Evolutionary conservation across 805 yeast species (phyloP).

Genomic region (Teunomyces aglyptinius): DNA sequence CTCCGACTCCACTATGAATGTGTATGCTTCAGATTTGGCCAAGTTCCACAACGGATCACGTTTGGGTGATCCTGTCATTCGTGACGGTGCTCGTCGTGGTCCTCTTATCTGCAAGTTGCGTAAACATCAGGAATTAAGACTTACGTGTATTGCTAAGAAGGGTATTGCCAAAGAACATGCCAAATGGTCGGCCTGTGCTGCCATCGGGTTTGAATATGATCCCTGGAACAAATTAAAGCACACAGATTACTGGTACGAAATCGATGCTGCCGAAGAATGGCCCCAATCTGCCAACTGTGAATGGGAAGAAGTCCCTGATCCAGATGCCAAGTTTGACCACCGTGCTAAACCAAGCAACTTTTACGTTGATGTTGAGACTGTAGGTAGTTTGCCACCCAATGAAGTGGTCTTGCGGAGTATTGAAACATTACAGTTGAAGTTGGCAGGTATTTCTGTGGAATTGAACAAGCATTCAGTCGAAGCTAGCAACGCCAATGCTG

Average conservation of each 20-base stretch:
- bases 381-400: constrained; percentile 84
- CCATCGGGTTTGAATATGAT: constrained; percentile 94
- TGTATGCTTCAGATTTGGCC: constrained; percentile 76
- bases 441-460: constrained; percentile 82
- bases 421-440: constrained; percentile 80
- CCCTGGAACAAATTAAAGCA: constrained; percentile 98
- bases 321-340: constrained; percentile 83
- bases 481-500: constrained; percentile 41
- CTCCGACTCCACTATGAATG: constrained; percentile 81
- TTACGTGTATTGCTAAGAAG: constrained; percentile 94
- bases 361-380: constrained; percentile 88
- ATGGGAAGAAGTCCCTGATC: constrained; percentile 93
- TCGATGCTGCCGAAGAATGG: constrained; percentile 87
- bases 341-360: constrained; percentile 76
- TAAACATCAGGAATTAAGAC: constrained; percentile 84
- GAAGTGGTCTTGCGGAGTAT: constrained; percentile 86
- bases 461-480: constrained; percentile 47
- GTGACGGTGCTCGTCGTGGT: constrained; percentile 76
- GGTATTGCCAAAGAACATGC: constrained; percentile 98
- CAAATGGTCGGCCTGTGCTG: constrained; percentile 96
- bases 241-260: constrained; percentile 96
- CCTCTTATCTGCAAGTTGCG: constrained; percentile 88
- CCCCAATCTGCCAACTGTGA: constrained; percentile 85
- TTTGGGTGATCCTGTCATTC: constrained; percentile 83
- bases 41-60: constrained; percentile 44